These are phyloP conservation scores for Lactarius indigo DNA, from an alignment of 768 basidiomycete genomes.

Conservation along the genomic window DNA sequence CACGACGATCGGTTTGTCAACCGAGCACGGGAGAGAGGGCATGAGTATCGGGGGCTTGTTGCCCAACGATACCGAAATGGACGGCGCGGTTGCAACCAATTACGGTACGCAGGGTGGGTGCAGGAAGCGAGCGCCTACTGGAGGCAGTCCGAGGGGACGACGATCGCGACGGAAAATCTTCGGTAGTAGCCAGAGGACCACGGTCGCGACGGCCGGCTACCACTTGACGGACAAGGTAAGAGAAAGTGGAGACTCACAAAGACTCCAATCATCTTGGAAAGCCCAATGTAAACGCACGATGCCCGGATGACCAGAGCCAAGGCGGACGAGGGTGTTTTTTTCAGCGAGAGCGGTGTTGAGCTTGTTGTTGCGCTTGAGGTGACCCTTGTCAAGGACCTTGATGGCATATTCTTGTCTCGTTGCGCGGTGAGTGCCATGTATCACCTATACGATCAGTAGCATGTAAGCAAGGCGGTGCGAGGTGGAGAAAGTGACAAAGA, in stretches of 20 bases:
- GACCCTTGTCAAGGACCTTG: slow-evolving; percentile 81
- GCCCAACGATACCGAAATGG: not conserved
- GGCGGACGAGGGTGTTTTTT: slow-evolving; percentile 67
- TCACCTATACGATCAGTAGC: slow-evolving; percentile 45
- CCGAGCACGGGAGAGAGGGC: not conserved
- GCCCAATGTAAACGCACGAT: slow-evolving; percentile 78
- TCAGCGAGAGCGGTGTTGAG: slow-evolving; percentile 74
- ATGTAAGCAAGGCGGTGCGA: slow-evolving; percentile 14
- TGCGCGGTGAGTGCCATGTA: slow-evolving; percentile 47
- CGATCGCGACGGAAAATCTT: not conserved
- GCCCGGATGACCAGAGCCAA: slow-evolving; percentile 70
- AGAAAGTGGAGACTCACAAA: slow-evolving; percentile 55
- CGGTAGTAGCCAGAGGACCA: not conserved
- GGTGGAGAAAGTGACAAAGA: not conserved
- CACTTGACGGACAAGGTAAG: not conserved
- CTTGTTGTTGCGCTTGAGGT: slow-evolving; percentile 76
- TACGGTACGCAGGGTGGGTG: not conserved
- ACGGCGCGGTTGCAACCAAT: not conserved
- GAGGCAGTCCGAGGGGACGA: not conserved
- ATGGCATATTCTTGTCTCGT: slow-evolving; percentile 69
- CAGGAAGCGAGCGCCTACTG: not conserved
- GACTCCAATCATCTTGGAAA: slow-evolving; percentile 79
- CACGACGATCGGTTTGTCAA: slow-evolving; percentile 8
- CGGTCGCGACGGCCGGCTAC: not conserved
- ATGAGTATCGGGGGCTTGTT: not conserved